These are phyloP conservation scores for Apiospora aurea DNA, from an alignment of 2,329 filamentous ascomycete genomes.

Conservation along the genomic window DNA sequence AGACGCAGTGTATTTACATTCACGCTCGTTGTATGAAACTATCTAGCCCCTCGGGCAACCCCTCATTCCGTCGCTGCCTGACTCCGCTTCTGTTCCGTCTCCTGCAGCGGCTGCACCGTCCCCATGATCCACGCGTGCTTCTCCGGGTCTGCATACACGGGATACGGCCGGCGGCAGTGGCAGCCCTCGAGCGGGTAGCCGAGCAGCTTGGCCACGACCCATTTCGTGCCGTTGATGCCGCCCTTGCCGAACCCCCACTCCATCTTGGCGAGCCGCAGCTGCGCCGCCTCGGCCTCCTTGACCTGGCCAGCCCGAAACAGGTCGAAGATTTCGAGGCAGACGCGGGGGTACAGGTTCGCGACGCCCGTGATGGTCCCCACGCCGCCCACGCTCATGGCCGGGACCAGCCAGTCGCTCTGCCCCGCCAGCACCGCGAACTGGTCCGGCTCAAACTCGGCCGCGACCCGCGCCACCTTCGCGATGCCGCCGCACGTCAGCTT, in stretches of 20 bases:
- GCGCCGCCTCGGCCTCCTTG: slow-evolving; percentile 55
- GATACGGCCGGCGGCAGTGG: slow-evolving; percentile 62
- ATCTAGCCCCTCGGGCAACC: too few species aligned
- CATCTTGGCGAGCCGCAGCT: slow-evolving; percentile 57
- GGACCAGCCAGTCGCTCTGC: slow-evolving; percentile 53
- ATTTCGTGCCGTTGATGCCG: slow-evolving; percentile 68
- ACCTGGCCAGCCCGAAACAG: slow-evolving; percentile 55
- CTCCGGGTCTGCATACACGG: slow-evolving; percentile 52
- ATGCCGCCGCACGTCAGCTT: slow-evolving; percentile 78
- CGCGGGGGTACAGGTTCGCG: slow-evolving; percentile 34
- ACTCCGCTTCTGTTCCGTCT: slow-evolving; percentile 7
- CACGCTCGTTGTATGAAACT: too few species aligned
- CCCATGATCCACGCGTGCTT: slow-evolving; percentile 52
- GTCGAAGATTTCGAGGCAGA: slow-evolving; percentile 54
- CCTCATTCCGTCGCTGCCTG: neutral
- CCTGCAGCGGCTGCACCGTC: slow-evolving; percentile 26
- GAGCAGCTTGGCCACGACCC: slow-evolving; percentile 60
- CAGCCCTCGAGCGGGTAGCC: slow-evolving; percentile 59
- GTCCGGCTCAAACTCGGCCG: slow-evolving; percentile 26
- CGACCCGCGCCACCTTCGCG: slow-evolving; percentile 72
- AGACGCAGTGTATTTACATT: too few species aligned
- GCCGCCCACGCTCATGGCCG: slow-evolving; percentile 33
- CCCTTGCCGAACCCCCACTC: slow-evolving; percentile 65
- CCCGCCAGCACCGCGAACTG: slow-evolving; percentile 49
- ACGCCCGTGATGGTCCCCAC: slow-evolving; percentile 30